Evolutionary conservation across 2,329 filamentous ascomycete species (phyloP).

Genomic region (Phialocephala subalpina): DNA sequence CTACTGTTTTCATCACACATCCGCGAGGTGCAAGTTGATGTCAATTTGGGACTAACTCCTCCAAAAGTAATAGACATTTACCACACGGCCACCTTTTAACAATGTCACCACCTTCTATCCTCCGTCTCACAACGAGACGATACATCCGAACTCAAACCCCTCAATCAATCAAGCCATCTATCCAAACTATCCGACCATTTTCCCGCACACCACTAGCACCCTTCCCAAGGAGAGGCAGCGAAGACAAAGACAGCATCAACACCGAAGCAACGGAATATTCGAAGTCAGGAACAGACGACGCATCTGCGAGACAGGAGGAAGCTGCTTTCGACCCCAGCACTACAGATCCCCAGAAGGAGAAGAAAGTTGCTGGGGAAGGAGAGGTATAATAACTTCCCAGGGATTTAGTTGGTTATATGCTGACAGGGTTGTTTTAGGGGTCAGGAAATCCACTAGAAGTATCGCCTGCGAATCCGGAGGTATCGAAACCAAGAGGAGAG

Average conservation of each 20-base stretch:
- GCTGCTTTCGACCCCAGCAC: constrained; percentile 74
- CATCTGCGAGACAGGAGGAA: constrained; percentile 60
- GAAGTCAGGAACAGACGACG: constrained; percentile 69
- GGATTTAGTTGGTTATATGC: not conserved
- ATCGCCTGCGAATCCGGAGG: constrained; percentile 66
- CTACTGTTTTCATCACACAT: not conserved
- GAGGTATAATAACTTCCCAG: constrained; percentile 19
- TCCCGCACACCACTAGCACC: not conserved
- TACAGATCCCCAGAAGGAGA: constrained; percentile 72
- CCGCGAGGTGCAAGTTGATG: not conserved
- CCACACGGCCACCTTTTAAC: not conserved
- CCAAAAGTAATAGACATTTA: not conserved
- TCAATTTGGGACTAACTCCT: not conserved
- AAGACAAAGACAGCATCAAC: constrained; percentile 69
- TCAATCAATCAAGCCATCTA: not conserved
- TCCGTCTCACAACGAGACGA: constrained; percentile 7
- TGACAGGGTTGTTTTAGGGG: constrained; percentile 29
- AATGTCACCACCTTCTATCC: constrained; percentile 11
- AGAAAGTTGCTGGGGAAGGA: constrained; percentile 50
- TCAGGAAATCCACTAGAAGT: constrained; percentile 61
- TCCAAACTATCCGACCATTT: constrained; percentile 1
- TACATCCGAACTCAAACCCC: not conserved
- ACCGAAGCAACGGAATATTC: constrained; percentile 72
- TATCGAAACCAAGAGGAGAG: constrained; percentile 57
- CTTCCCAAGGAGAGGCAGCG: constrained; percentile 28